Percentiles rank a stretch among this genome's conserved stretches.
These are phyloP conservation scores for Boletus pseudopeckii DNA, from an alignment of 768 basidiomycete genomes.

Conservation along the genomic window DNA sequence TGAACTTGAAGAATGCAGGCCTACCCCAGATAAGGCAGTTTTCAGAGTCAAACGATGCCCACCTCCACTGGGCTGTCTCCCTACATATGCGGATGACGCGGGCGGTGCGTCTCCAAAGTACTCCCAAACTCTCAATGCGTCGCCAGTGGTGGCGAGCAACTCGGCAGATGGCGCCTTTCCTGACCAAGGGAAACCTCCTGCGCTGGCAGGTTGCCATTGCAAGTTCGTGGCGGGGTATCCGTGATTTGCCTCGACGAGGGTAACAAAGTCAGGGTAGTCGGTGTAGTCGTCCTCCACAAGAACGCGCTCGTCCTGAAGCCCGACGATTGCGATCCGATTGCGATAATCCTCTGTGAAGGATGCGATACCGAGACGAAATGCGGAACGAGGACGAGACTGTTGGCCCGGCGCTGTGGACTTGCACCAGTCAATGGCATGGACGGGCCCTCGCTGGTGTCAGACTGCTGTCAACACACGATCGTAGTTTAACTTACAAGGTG, in stretches of 20 bases:
- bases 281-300: conserved; percentile 81
- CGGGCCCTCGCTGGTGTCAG: conserved; percentile 60
- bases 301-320: conserved; percentile 82
- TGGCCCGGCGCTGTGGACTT: conserved; percentile 74
- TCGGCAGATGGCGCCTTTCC: conserved; percentile 69
- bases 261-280: conserved; percentile 83
- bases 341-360: conserved; percentile 84
- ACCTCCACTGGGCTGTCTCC: conserved; percentile 52
- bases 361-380: conserved; percentile 81
- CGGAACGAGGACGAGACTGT: conserved; percentile 66
- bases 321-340: conserved; percentile 77
- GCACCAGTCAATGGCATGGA: conserved; percentile 86
- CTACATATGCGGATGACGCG: conserved; percentile 63
- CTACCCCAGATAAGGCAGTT: conserved; percentile 77
- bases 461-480: conserved; percentile 1
- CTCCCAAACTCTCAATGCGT: conserved; percentile 91
- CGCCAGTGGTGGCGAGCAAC: conserved; percentile 89
- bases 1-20: conserved; percentile 28
- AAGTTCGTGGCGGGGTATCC: conserved; percentile 92
- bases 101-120: conserved; percentile 66
- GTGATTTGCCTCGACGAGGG: conserved; percentile 78
- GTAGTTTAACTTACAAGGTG: conserved; percentile 63
- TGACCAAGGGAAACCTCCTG: conserved; percentile 61
- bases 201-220: conserved; percentile 85
- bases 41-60: conserved; percentile 70